Base-by-base conservation (phyloP, 441 rosid species). In the Melastoma candidum region DNA sequence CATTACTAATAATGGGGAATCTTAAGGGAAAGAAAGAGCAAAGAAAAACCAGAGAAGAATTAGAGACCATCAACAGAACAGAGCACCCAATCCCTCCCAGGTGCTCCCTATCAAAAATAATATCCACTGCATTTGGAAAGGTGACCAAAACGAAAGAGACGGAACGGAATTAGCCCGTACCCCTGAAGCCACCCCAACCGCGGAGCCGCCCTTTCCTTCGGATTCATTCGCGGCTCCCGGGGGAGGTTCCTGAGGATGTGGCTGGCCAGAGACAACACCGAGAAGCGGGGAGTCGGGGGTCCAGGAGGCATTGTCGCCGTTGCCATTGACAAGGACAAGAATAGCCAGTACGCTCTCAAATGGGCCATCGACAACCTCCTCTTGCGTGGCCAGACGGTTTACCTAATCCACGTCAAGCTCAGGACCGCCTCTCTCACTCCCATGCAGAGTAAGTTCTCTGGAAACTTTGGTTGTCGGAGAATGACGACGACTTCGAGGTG, bases 321-420 rank as follows among this genome's bases (percentile, higher is more conserved):
- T 3, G 51, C 51, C 14, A 48, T 48, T 7, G 51, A 48, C 51
- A 48, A 48, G 51, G 51, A 14, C 25, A 22, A 26, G 14, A 12
- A 24, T 26, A 12, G 51, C 51, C 24, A 14, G 26, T 6, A 48
- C 14, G 51, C 51, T 11, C 26, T 14, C 14, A 48, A 48, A 48
- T 48, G 51, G 51, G 51, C 51, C 11, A 13, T 13, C 7, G 26
- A 48, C 26, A 48, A 48, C 7, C 51, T 48, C 26, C 51, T 48
- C 51, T 26, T n/a, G 9, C 51, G 51, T 6, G 51, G 51, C 14
- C 26, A 48, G 51, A 48, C 26, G 8, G 51, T 48, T 48, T 48
- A 14, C 11, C 51, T 48, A 3, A 12, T 48, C 14, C 51, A 48
- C 14, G 51, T 48, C 51, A 48, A 48, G 12, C 26, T 48, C 17